Evolutionary conservation across 345 rosid genomes (phyloP), one percentile per base, ranked within the genome.

Genomic region (Salix exigua): DNA sequence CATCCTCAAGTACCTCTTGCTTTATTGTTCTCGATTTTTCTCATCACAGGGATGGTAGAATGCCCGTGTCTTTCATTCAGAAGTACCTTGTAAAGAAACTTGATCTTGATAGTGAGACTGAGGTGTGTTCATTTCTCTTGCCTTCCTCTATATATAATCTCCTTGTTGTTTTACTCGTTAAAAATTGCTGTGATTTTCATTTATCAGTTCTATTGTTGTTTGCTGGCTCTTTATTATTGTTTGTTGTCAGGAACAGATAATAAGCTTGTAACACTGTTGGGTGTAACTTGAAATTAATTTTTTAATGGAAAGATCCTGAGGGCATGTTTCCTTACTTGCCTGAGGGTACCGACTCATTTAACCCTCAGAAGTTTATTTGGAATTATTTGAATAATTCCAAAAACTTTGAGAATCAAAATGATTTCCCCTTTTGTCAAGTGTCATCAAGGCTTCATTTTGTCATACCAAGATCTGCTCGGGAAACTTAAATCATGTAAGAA

Each of bases 21-120:
- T 23, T 46, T n/a, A 38, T 64, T 79, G 67, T 72, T 37, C 37
- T 3, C 63, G 25, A 37, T 74, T 72, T 44, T 69, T 62, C 67
- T 53, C 66, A 42, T 77, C 60, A 37, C 90, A 95, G 99, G 89
- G 98, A 91, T 84, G 94, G 93, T 73, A 87, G 79, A 67, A 77
- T 91, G 72, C 89, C 95, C 0, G 92, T 93, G 79, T 92, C 94
- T 53, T 87, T 82, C 74, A 84, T 96, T 83, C 96, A 96, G 69
- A 93, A 96, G 86, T 96, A 96, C 80, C 89, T 93, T 68, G 78
- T 83, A 83, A 85, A 76, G 89, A 93, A 96, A 88, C 87, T 96
- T 31, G 86, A 88, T 73, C 94, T 93, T 60, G 38, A 77, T 35
- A 84, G 77, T 81, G 98, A 91, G 78, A 79, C 90, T 75, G 92